These are phyloP conservation scores for Pelargonium fulgidum DNA, from an alignment of 441 rosid genomes.

Conservation along the genomic window DNA sequence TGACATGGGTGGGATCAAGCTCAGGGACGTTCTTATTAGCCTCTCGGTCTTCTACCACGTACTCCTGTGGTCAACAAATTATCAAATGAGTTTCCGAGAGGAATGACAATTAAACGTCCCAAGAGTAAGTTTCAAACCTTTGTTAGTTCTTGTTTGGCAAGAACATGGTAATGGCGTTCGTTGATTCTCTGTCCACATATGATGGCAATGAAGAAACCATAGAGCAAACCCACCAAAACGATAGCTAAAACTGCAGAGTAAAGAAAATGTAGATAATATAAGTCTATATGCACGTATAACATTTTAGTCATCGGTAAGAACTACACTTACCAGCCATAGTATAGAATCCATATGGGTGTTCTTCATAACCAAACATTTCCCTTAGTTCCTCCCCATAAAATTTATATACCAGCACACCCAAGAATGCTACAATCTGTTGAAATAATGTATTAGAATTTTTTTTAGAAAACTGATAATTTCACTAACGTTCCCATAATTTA, in stretches of 20 bases:
- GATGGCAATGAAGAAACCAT: constrained; percentile 95
- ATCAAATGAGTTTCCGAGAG: not conserved
- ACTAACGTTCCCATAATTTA: constrained; percentile 5
- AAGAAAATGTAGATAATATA: constrained; percentile 11
- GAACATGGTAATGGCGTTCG: constrained; percentile 95
- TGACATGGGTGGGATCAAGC: constrained; percentile 1
- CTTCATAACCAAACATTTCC: constrained; percentile 98
- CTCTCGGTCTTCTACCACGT: constrained; percentile 10
- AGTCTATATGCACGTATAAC: not conserved
- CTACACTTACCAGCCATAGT: constrained; percentile 74
- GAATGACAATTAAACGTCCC: not conserved
- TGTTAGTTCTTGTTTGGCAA: constrained; percentile 97
- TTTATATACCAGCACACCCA: constrained; percentile 94
- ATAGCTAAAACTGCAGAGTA: constrained; percentile 74
- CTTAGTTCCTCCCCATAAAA: constrained; percentile 92
- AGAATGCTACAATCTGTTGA: constrained; percentile 79
- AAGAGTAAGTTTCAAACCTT: constrained; percentile 45
- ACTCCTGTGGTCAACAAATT: constrained; percentile 33
- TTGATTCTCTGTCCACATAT: constrained; percentile 97
- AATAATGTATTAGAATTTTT: constrained; percentile 17
- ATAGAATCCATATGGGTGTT: constrained; percentile 97
- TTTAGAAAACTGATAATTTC: constrained; percentile 2
- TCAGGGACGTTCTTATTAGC: constrained; percentile 9
- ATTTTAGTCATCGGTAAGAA: not conserved
- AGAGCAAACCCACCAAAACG: constrained; percentile 92